These are phyloP conservation scores for Rhizodiscina lignyota DNA, from an alignment of 495 filamentous ascomycete genomes.

Conservation along the genomic window DNA sequence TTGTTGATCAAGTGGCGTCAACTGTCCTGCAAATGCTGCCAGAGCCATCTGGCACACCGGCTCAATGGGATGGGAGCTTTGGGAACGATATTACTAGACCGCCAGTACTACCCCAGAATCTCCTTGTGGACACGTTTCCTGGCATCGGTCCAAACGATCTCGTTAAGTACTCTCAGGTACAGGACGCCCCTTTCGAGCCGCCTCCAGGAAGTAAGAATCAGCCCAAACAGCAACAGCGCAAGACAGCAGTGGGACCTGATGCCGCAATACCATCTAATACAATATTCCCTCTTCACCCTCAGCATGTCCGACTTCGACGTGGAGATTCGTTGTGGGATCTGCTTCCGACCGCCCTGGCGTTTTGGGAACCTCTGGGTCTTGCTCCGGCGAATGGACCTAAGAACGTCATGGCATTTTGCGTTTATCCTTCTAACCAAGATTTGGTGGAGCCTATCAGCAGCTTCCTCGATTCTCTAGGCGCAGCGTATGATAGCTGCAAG, in stretches of 20 bases:
- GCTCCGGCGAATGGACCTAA: conserved; percentile 64
- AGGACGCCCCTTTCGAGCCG: conserved; percentile 10
- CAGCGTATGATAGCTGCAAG: conserved; percentile 63
- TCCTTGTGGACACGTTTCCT: not conserved
- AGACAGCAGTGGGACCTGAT: not conserved
- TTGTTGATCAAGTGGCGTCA: conserved; percentile 41
- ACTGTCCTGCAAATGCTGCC: conserved; percentile 2
- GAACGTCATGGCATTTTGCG: conserved; percentile 60
- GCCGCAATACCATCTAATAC: not conserved
- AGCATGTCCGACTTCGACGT: conserved; percentile 63
- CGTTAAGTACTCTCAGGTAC: conserved; percentile 2
- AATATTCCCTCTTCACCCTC: conserved; percentile 30
- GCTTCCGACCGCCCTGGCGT: conserved; percentile 59
- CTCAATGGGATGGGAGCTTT: not conserved
- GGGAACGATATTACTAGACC: not conserved
- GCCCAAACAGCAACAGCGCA: not conserved
- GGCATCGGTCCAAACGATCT: conserved; percentile 3
- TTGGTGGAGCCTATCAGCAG: conserved; percentile 39
- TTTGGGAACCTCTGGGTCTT: conserved; percentile 85
- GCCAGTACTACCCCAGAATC: not conserved
- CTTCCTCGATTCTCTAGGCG: conserved; percentile 56
- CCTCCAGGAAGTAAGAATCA: conserved; percentile 1
- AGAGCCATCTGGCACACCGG: not conserved
- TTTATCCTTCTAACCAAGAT: conserved; percentile 50
- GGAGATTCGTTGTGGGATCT: conserved; percentile 59